These are phyloP conservation scores for Saccharum officinarum DNA, from an alignment of 176 grass and related monocot species.

Conservation along the genomic window DNA sequence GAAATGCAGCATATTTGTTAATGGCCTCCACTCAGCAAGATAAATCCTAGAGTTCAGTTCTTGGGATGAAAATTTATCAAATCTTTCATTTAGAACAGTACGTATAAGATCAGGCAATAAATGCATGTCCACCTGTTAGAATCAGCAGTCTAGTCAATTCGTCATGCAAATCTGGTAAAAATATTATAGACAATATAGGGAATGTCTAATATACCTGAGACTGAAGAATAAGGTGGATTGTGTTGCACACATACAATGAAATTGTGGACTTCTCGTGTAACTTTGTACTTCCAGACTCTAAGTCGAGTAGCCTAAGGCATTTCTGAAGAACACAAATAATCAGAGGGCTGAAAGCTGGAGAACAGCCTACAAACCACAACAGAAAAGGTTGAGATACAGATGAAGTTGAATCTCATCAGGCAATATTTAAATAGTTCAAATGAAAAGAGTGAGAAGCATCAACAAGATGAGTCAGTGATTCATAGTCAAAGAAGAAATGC, in stretches of 20 bases:
- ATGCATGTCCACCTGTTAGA: conserved; percentile 65
- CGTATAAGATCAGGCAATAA: conserved; percentile 60
- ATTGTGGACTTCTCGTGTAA: conserved; percentile 73
- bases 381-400: conserved; percentile 28
- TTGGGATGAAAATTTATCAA: conserved; percentile 64
- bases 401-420: conserved; percentile 6
- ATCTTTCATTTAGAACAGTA: conserved; percentile 63
- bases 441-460: conserved; percentile 6
- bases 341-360: conserved; percentile 73
- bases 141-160: conserved; percentile 21
- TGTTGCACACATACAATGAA: conserved; percentile 89
- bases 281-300: conserved; percentile 65
- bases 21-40: conserved; percentile 83
- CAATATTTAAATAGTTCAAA: conserved; percentile 19
- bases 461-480: conserved; percentile 1
- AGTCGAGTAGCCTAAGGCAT: conserved; percentile 86
- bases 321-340: conserved; percentile 83
- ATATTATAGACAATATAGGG: conserved; percentile 30
- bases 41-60: conserved; percentile 50
- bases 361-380: conserved; percentile 55
- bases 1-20: conserved; percentile 64
- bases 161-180: conserved; percentile 12
- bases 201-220: conserved; percentile 63
- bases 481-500: conserved; percentile 17
- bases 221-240: conserved; percentile 84